Conservation (phyloP, 2,329 filamentous ascomycete species). For the Clonostachys solani region DNA sequence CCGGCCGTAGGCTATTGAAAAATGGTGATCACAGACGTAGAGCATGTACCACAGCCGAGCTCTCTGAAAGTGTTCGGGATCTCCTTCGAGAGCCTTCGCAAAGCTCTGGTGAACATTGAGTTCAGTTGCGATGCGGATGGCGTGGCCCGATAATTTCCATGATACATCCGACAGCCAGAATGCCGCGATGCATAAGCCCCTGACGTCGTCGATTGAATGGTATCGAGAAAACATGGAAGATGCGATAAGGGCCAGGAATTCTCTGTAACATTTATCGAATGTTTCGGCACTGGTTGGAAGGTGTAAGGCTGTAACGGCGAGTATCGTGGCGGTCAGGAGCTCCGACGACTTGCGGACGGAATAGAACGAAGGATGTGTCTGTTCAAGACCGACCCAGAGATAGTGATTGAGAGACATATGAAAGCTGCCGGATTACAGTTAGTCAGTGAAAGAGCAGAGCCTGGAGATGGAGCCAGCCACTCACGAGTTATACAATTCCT, state of each 20-base stretch:
- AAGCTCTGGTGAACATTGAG: conserved; percentile 51
- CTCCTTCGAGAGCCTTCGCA: conserved; percentile 36
- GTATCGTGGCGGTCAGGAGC: conserved; percentile 20
- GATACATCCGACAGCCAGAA: conserved; percentile 58
- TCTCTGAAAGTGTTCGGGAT: conserved; percentile 43
- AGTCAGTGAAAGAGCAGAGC: conserved; percentile 4
- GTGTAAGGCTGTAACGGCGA: conserved; percentile 23
- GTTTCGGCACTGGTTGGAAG: conserved; percentile 31
- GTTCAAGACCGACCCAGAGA: conserved; percentile 22
- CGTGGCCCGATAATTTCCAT: conserved; percentile 55
- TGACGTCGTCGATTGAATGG: conserved; percentile 52
- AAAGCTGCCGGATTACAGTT: background rate
- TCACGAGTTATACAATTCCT: conserved; percentile 14
- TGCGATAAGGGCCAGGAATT: conserved; percentile 53
- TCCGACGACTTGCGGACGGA: conserved; percentile 18
- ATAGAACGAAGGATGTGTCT: conserved; percentile 18
- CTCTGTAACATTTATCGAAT: conserved; percentile 51
- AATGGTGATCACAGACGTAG: conserved; percentile 64
- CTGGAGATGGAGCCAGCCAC: conserved; percentile 7
- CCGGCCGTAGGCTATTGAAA: conserved; percentile 56
- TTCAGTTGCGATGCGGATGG: conserved; percentile 54
- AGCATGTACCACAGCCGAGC: conserved; percentile 59
- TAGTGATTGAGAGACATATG: conserved; percentile 19
- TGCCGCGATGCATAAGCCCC: conserved; percentile 57
- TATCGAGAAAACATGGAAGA: conserved; percentile 50